Evolutionary conservation across 352 stramenopile species (phyloP), one percentile per base, ranked within the genome.

Genomic region (Globisporangium parvum): DNA sequence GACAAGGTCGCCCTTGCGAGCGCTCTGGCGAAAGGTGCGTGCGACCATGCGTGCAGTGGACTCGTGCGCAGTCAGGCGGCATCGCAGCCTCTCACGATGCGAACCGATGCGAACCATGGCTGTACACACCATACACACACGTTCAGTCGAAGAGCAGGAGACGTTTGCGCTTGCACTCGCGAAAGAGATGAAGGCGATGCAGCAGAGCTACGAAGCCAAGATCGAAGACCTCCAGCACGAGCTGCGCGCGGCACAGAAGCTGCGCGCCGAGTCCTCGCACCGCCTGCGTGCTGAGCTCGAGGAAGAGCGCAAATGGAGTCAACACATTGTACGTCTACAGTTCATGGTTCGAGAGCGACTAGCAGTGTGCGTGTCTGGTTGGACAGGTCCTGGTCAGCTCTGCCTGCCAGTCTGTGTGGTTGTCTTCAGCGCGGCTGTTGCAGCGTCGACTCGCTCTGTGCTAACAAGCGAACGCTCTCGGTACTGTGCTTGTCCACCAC

Each of bases 131-230:
- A 37, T 2, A 37, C 31, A 9, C 17, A 18, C 17, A 33, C 42
- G 15, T 58, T 17, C 57, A 85, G 73, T 59, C 12, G 78, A 88
- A 51, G 78, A 88, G 23, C 75, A 84, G 18, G 80, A 91, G 49
- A 89, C 72, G 24, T 93, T 94, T 42, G 81, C 76, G 6, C 55
- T 87, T 12, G 78, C 82, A 31, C 60, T 90, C 20, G 69, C 71
- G 23, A 81, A 80, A 45, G 82, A 88, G 51, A 90, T 91, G 71
- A 61, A 72, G 0, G 63, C 59, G 24, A 91, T 86, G 72, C 87
- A 86, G 49, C 63, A 75, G 12, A 71, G 75, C 35, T 92, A 88
- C 55, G 79, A 90, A 57, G 47, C 17, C 18, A 70, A 93, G 51
- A 50, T 95, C 12, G 69, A 85, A n/a, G 67, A 83, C 11, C 64